Percentiles rank a stretch among this genome's conserved stretches.
phyloP scores from a whole-genome alignment of 2,329 filamentous ascomycete species.

The Talaromyces sp. region DNA sequence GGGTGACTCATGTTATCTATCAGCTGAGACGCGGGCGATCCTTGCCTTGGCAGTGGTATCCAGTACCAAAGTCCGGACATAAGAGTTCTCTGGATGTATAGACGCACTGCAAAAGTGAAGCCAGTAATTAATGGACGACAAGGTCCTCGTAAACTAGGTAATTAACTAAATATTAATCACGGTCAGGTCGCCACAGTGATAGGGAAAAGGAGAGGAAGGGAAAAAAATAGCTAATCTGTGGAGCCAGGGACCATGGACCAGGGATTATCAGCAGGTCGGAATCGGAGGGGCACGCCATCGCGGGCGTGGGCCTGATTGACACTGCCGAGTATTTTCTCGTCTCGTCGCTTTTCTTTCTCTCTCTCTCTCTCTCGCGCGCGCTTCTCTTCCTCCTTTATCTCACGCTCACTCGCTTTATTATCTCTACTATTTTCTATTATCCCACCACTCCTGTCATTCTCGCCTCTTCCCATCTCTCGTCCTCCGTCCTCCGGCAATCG shows the following conservation, averaged over 20 bases:
- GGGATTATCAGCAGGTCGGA: not conserved
- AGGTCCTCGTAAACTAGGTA: too few relatives aligned
- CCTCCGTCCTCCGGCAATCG: not conserved
- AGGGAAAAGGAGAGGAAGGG: too few relatives aligned
- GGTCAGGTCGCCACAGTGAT: too few relatives aligned
- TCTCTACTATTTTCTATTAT: not conserved
- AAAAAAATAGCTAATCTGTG: not conserved
- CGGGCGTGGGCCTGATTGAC: not conserved
- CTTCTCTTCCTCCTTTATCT: not conserved
- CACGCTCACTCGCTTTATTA: not conserved
- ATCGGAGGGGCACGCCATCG: conserved; percentile 3
- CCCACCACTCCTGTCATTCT: too few relatives aligned
- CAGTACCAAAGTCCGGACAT: too few relatives aligned
- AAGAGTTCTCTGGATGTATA: too few relatives aligned
- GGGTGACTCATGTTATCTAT: not conserved
- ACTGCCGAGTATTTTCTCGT: not conserved
- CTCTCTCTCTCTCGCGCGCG: not conserved
- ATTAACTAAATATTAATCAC: too few relatives aligned
- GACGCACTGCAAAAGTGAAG: too few relatives aligned
- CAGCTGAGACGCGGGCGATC: too few relatives aligned
- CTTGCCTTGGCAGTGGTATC: too few relatives aligned
- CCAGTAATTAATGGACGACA: too few relatives aligned
- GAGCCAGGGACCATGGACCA: not conserved
- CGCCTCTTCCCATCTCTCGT: not conserved
- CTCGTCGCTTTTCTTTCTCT: not conserved